phyloP scores from a whole-genome alignment of 2,329 filamentous ascomycete species.

The Pyrenochaeta sp. region DNA sequence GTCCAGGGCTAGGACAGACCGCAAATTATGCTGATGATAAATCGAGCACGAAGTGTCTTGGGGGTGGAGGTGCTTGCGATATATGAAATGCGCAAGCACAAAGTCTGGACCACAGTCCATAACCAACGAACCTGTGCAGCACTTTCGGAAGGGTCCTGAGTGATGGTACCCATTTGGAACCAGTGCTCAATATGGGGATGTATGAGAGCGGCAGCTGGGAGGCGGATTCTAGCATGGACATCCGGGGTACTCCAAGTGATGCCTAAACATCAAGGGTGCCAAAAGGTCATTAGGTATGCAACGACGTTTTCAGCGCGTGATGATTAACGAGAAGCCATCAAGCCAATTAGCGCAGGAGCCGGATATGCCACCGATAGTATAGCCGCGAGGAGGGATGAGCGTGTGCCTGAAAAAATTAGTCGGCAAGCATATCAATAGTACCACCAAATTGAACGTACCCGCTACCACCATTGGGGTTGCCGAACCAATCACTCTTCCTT shows the following conservation, averaged over 20 bases:
- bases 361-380: constrained; percentile 85
- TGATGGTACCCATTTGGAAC: background rate
- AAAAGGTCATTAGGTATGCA: background rate
- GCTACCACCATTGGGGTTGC: constrained; percentile 80
- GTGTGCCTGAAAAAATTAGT: constrained; percentile 70
- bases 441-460: constrained; percentile 69
- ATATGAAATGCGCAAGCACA: background rate
- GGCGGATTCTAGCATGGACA: background rate
- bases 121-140: background rate
- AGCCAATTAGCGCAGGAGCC: constrained; percentile 84
- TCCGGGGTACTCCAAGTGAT: background rate
- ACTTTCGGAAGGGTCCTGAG: background rate
- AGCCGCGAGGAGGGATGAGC: constrained; percentile 87
- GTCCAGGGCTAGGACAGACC: too few relatives aligned
- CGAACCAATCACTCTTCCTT: constrained; percentile 85
- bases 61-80: background rate
- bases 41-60: background rate
- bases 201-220: background rate
- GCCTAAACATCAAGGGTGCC: background rate
- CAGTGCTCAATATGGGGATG: background rate
- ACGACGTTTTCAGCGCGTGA: constrained; percentile 66
- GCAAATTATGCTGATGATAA: background rate
- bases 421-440: constrained; percentile 12
- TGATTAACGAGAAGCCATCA: constrained; percentile 85
- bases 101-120: background rate